Base-by-base conservation (phyloP, 371 early-diverging fungal genomes). In the Mucor saturninus region DNA sequence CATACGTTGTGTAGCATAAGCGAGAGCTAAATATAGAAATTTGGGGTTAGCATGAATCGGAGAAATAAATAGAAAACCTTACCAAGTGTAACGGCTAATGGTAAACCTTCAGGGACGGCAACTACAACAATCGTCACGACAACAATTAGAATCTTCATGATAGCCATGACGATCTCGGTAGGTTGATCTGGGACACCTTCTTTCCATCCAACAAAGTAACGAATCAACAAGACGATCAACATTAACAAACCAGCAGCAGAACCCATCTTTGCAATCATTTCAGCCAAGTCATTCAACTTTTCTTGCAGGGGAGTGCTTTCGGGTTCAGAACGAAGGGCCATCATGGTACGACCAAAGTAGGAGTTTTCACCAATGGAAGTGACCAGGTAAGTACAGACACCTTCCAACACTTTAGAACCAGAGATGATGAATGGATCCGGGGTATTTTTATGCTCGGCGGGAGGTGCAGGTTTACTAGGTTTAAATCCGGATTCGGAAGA, bases 361-460 rank as follows among this genome's bases (percentile, higher is more conserved):
- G 93, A 92, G 69, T 91, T 78, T 39, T 68, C 71, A 29, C 93
- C 92, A 5, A 93, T 83, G 52, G 78, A 73, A 7, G 86, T 87
- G 14, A 91, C 91, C n/a, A 92, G 70, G 56, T 83, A 88, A 5
- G 76, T 76, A 38, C 89, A 92, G 4, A 90, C 85, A 51, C 95
- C 95, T 69, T 94, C 92, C 10, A 85, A 64, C 0, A 95, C 88
- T 60, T 88, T 90, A 52, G 86, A 80, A 5, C 93, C 93, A 54
- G 87, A 86, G 31, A 92, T 79, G 31, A 93, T 76, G 61, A 93
- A 91, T 29, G 86, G 86, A 64, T 93, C 91, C 4, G 71, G 68
- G 2, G 53, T 26, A 2, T 67, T 51, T 31, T 67, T 71, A 52
- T 67, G 64, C 31, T 60, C 56, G 28, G 39, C 31, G 26, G 46